Percentiles rank a stretch among this genome's conserved stretches.
phyloP scores from a whole-genome alignment of 441 rosid genomes.

The Lepidium campestre region DNA sequence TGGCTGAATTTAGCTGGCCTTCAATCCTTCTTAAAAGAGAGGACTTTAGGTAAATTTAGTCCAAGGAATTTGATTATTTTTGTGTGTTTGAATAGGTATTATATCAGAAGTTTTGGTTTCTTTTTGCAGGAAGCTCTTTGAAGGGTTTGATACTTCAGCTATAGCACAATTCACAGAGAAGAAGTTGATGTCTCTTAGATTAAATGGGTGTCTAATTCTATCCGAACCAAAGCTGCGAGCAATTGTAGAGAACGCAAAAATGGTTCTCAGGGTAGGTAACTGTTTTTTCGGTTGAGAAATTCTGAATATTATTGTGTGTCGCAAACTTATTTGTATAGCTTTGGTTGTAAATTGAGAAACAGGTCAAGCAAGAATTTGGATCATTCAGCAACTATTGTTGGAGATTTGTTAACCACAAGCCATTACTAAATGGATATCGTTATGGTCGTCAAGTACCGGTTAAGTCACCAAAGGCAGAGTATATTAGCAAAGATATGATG shows the following conservation, averaged over 20 bases:
- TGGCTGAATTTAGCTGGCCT: conserved; percentile 89
- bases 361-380: conserved; percentile 79
- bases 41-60: conserved; percentile 46
- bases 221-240: conserved; percentile 88
- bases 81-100: neutral
- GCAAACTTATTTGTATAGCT: neutral
- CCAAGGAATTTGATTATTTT: neutral
- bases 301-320: neutral
- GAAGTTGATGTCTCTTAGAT: conserved; percentile 57
- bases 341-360: conserved; percentile 13
- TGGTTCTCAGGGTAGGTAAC: conserved; percentile 46
- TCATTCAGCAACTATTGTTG: conserved; percentile 78
- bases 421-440: conserved; percentile 55
- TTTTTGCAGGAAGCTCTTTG: conserved; percentile 60
- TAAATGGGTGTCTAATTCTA: conserved; percentile 53
- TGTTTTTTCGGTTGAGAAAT: neutral
- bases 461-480: conserved; percentile 83
- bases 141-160: conserved; percentile 56
- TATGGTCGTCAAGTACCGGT: conserved; percentile 74
- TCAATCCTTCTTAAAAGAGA: conserved; percentile 59
- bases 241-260: conserved; percentile 64
- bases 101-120: neutral
- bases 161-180: conserved; percentile 67
- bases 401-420: conserved; percentile 64
- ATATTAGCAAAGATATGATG: conserved; percentile 87